Conservation (phyloP, 768 basidiomycete species). For the Termitomyces heimii region DNA sequence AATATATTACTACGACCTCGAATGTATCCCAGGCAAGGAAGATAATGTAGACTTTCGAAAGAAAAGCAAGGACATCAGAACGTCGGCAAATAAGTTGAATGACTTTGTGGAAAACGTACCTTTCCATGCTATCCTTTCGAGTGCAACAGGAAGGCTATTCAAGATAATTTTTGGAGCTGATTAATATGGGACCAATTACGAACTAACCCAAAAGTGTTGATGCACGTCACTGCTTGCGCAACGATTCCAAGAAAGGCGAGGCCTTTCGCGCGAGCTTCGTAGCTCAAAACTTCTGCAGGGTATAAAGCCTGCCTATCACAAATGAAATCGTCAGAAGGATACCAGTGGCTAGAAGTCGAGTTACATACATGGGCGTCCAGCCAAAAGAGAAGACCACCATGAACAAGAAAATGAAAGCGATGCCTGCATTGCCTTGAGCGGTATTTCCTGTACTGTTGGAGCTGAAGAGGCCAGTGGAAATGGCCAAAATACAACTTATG, state of each 20-base stretch:
- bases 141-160: conserved; percentile 38
- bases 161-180: background rate
- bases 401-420: conserved; percentile 45
- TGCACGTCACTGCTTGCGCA: conserved; percentile 34
- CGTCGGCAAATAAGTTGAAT: background rate
- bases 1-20: conserved; percentile 39
- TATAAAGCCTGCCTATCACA: conserved; percentile 42
- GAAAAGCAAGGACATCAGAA: background rate
- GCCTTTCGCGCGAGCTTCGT: conserved; percentile 46
- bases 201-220: conserved; percentile 45
- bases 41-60: conserved; percentile 37
- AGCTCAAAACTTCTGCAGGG: conserved; percentile 46
- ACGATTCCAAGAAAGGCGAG: conserved; percentile 44
- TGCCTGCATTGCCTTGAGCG: conserved; percentile 41
- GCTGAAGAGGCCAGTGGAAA: conserved; percentile 42
- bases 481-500: conserved; percentile 34
- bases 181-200: background rate
- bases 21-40: conserved; percentile 45
- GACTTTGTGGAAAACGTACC: conserved; percentile 20
- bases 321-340: background rate
- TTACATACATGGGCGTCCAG: conserved; percentile 46
- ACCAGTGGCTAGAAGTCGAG: background rate
- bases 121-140: conserved; percentile 41
- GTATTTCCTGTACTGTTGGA: conserved; percentile 24
- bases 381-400: conserved; percentile 51